Percentiles rank a stretch among this genome's conserved stretches.
Conservation (phyloP, 2,329 filamentous ascomycete species). For the Hypocrella siamensis region DNA sequence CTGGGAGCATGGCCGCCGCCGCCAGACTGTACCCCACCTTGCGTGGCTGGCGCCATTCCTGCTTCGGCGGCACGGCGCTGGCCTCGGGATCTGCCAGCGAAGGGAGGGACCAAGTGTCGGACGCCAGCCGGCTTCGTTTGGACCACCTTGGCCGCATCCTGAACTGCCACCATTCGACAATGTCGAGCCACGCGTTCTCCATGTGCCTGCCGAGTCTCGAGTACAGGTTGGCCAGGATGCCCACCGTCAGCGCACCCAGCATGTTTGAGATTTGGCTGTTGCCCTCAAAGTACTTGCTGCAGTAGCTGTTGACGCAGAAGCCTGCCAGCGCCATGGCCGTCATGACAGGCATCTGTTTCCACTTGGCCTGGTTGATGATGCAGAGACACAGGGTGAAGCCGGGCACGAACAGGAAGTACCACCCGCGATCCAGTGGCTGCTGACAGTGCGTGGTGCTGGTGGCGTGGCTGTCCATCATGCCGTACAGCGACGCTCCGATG, state of each 20-base stretch:
- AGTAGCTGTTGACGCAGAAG: slow-evolving; percentile 63
- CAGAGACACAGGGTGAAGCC: slow-evolving; percentile 60
- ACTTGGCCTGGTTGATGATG: slow-evolving; percentile 70
- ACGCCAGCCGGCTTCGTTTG: slow-evolving; percentile 11
- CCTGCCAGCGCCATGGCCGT: slow-evolving; percentile 56
- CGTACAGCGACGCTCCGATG: slow-evolving; percentile 50
- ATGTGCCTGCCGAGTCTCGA: slow-evolving; percentile 46
- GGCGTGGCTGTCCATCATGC: slow-evolving; percentile 42
- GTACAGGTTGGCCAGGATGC: slow-evolving; percentile 66
- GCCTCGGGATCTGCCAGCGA: slow-evolving; percentile 17
- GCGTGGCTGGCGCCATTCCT: slow-evolving; percentile 16
- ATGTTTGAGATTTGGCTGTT: slow-evolving; percentile 67
- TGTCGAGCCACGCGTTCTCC: slow-evolving; percentile 37
- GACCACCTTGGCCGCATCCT: slow-evolving; percentile 21
- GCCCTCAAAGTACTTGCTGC: slow-evolving; percentile 45
- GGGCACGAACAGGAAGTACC: slow-evolving; percentile 58
- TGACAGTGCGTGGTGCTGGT: slow-evolving; percentile 26
- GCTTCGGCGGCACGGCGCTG: slow-evolving; percentile 9
- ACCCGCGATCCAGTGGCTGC: slow-evolving; percentile 24
- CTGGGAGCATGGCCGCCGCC: slow-evolving; percentile 71
- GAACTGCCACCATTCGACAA: slow-evolving; percentile 32
- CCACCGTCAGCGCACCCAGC: slow-evolving; percentile 60
- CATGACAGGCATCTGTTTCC: slow-evolving; percentile 65
- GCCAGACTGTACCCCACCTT: slow-evolving; percentile 59
- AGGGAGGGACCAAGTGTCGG: slow-evolving; percentile 16